Evolutionary conservation across 2,329 filamentous ascomycete genomes (phyloP).

Genomic region (Fusarium oxysporum): DNA sequence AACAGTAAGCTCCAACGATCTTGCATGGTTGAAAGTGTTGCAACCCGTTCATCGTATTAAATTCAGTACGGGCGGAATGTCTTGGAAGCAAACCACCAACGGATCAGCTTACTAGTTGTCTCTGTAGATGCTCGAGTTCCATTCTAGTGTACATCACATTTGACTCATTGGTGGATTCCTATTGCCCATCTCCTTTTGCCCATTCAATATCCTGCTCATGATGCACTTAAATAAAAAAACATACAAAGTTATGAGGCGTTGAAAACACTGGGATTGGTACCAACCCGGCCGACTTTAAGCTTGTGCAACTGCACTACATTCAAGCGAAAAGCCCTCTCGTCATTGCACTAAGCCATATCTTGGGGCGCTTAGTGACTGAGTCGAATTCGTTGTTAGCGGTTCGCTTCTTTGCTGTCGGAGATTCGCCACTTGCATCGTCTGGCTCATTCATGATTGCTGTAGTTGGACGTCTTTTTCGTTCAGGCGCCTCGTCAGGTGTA

Average conservation of each 20-base stretch:
- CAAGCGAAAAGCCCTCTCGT: not conserved
- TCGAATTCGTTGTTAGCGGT: not conserved
- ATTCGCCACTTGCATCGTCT: too few relatives aligned
- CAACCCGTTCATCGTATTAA: not conserved
- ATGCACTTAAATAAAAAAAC: not conserved
- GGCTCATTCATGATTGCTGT: not conserved
- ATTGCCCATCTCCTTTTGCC: too few relatives aligned
- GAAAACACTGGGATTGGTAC: not conserved
- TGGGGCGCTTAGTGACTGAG: not conserved
- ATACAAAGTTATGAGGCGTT: not conserved
- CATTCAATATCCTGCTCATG: not conserved
- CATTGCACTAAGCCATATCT: not conserved
- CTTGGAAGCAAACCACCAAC: not conserved
- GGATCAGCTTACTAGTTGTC: not conserved
- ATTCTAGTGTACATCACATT: too few relatives aligned
- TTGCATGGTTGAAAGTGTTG: not conserved
- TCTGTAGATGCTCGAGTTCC: not conserved
- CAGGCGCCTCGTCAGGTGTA: not conserved
- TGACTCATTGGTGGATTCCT: too few relatives aligned
- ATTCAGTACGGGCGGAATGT: too few relatives aligned
- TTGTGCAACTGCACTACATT: not conserved
- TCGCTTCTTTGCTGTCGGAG: not conserved
- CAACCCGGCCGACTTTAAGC: accelerated
- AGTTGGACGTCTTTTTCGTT: not conserved
- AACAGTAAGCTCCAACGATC: not conserved